A percentile compares a stretch with the other conserved stretches of the same genome.
phyloP scores from a whole-genome alignment of 1,139 yeast species.

The Suhomyces panamericanus region DNA sequence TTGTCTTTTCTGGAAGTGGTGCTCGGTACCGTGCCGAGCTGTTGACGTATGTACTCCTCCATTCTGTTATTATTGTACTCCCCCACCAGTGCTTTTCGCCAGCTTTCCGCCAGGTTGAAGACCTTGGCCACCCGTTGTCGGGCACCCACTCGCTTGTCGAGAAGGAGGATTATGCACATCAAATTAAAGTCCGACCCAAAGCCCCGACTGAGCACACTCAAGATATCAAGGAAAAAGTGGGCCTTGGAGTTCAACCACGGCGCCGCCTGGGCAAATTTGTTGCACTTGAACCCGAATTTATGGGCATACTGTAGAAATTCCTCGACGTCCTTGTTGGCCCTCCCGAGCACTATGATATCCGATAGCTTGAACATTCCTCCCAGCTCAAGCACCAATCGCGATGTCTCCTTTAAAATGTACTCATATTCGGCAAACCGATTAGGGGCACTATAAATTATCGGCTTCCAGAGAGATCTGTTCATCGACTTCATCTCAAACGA shows the following conservation, averaged over 20 bases:
- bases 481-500: slow-evolving; percentile 16
- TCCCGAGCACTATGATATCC: slow-evolving; percentile 57
- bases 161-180: slow-evolving; percentile 26
- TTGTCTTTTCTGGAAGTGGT: background rate
- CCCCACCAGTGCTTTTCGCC: slow-evolving; percentile 3
- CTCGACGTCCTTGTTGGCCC: slow-evolving; percentile 56
- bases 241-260: slow-evolving; percentile 56
- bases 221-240: slow-evolving; percentile 50
- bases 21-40: background rate
- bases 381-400: slow-evolving; percentile 43
- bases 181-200: slow-evolving; percentile 38
- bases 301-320: slow-evolving; percentile 41
- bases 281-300: slow-evolving; percentile 42
- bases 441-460: slow-evolving; percentile 24
- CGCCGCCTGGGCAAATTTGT: slow-evolving; percentile 48
- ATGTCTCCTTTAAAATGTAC: slow-evolving; percentile 47
- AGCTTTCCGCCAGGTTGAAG: slow-evolving; percentile 21
- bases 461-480: slow-evolving; percentile 28
- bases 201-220: slow-evolving; percentile 40
- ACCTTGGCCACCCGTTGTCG: slow-evolving; percentile 27
- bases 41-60: slow-evolving; percentile 11
- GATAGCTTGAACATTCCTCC: slow-evolving; percentile 46
- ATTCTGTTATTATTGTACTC: slow-evolving; percentile 4
- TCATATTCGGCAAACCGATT: slow-evolving; percentile 37
- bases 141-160: slow-evolving; percentile 31